These are phyloP conservation scores for Oryza officinalis DNA, from an alignment of 176 grass and related monocot genomes.

Conservation along the genomic window DNA sequence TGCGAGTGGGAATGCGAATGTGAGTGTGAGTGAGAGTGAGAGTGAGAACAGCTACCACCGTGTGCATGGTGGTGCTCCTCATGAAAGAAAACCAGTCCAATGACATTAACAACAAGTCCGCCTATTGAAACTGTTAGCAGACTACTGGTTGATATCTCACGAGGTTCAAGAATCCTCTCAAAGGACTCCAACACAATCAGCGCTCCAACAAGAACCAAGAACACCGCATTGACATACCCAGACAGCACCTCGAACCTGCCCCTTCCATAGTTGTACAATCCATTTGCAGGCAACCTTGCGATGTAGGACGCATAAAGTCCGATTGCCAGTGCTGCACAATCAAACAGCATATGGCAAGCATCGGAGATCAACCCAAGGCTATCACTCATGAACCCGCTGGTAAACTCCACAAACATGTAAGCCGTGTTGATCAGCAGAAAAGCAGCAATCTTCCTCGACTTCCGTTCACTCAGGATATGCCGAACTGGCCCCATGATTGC, in stretches of 20 bases:
- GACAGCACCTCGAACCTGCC: constrained; percentile 94
- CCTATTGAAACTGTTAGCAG: constrained; percentile 89
- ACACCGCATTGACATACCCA: constrained; percentile 97
- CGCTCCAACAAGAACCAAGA: constrained; percentile 81
- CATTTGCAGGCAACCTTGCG: constrained; percentile 83
- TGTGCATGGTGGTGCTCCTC: constrained; percentile 99
- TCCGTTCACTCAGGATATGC: constrained; percentile 86
- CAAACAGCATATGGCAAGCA: constrained; percentile 97
- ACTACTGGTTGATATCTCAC: constrained; percentile 90
- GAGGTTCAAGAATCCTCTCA: constrained; percentile 94
- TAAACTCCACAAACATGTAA: constrained; percentile 96
- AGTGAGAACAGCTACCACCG: constrained; percentile 82
- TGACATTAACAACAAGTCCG: constrained; percentile 79
- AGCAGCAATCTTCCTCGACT: constrained; percentile 81
- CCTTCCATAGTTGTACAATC: constrained; percentile 81
- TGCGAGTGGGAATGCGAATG: constrained; percentile 47
- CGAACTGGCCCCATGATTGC: constrained; percentile 66
- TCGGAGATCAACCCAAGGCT: constrained; percentile 94
- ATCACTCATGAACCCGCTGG: constrained; percentile 90
- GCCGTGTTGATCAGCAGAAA: constrained; percentile 87
- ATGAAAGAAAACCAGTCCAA: constrained; percentile 96
- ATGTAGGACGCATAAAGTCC: constrained; percentile 92
- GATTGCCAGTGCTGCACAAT: constrained; percentile 89
- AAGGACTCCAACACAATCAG: constrained; percentile 88
- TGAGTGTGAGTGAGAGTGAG: constrained; percentile 25